Percentiles rank a stretch among this genome's conserved stretches.
Conservation (phyloP, 2,329 filamentous ascomycete species). For the Elsinoe australis region DNA sequence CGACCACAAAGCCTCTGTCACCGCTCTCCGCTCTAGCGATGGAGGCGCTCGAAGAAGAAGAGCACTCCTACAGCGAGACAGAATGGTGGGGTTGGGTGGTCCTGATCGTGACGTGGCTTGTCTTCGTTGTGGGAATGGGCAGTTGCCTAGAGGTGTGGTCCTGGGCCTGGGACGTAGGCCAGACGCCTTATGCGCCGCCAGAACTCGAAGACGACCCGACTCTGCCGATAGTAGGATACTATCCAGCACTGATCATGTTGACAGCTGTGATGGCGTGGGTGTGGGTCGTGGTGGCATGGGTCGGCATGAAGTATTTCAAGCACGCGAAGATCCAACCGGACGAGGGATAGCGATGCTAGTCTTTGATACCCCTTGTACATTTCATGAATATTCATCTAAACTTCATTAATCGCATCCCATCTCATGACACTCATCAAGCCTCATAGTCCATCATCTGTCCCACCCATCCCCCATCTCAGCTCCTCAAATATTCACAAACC, state of each 20-base stretch:
- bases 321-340: constrained; percentile 82
- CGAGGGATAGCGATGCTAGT: constrained; percentile 30
- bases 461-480: background rate
- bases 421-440: no score
- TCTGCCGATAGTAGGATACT: constrained; percentile 92
- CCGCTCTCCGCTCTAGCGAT: constrained; percentile 24
- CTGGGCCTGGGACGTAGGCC: constrained; percentile 98
- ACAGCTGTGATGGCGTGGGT: constrained; percentile 98
- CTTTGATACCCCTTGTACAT: no score
- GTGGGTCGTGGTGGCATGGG: constrained; percentile 95
- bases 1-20: constrained; percentile 19
- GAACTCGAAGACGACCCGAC: constrained; percentile 94
- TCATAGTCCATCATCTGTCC: background rate
- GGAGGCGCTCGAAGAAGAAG: constrained; percentile 35
- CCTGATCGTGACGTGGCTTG: constrained; percentile 81
- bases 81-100: constrained; percentile 99
- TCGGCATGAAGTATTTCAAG: constrained; percentile 98
- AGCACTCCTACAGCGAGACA: constrained; percentile 89
- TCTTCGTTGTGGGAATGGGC: constrained; percentile 95
- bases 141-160: constrained; percentile 92
- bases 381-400: no score
- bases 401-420: no score
- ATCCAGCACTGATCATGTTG: constrained; percentile 85
- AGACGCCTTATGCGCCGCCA: constrained; percentile 88
- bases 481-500: constrained; percentile 43